Base-by-base conservation (phyloP, 2,329 filamentous ascomycete genomes). In the Talaromyces piceae region DNA sequence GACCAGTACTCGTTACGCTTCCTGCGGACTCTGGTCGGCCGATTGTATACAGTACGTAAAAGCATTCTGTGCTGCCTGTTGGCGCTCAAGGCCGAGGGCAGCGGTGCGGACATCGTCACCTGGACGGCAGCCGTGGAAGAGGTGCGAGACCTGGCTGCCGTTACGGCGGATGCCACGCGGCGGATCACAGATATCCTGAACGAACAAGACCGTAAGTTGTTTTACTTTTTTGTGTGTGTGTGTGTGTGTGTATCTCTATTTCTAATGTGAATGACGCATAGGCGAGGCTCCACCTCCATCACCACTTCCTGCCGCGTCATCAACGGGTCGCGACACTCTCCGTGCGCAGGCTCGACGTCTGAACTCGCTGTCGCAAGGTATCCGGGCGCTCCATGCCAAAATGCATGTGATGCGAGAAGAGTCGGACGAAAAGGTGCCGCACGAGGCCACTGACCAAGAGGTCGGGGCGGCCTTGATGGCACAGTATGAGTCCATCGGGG, bases 401-500 rank as follows among this genome's bases (percentile, higher is more conserved):
- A 83, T 98, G 73, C 90, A 94, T 54, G 77, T 98, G 6, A 73
- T 97, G 50, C 83, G 89, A 46, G 93, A 98, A 67, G 90, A 96
- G 67, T 94, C 90, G 0, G 88, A 88, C 63, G 81, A 81, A 54
- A 83, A 83, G 41, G 71, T 95, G 25, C 87, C 95, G 61, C 83
- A 86, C 59, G 83, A 87, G 31, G 81, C 88, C 16, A 64, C 73
- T 55, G 66, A 76, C 4, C 81, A 82, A 3, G 87, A 95, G 58
- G 78, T 95, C 13, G 88, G 87, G 0, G 80, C 84, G 0, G 84
- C 83, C 56, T 77, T 97, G 33, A 84, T 95, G 77, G 73, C 83
- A 20, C 93, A 97, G 63, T 98, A 97, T 67, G 93, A 98, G 51
- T 91, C 90, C 4, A 94, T 98, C 56, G 93, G 93, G 2, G 77